A percentile compares a stretch with the other conserved stretches of the same genome.
Evolutionary conservation across 768 basidiomycete genomes (phyloP).

Genomic region (Collybia mongolica): DNA sequence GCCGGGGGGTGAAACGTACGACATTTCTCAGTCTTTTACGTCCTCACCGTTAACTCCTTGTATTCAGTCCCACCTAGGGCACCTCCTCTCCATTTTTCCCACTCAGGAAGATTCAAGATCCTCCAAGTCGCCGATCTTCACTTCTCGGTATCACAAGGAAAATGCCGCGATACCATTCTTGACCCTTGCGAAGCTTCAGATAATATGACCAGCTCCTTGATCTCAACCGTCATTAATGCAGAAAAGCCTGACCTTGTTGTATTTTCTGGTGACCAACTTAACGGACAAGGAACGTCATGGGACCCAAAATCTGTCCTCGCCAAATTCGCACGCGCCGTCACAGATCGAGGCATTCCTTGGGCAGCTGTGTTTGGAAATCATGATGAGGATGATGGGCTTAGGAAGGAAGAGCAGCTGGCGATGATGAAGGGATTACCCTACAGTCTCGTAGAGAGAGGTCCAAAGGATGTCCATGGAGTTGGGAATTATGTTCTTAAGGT

Average conservation of each 20-base stretch:
- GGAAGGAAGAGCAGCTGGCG: slow-evolving; percentile 63
- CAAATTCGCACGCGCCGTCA: slow-evolving; percentile 81
- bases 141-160: slow-evolving; percentile 78
- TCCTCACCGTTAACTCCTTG: slow-evolving; percentile 4
- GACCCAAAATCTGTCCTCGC: slow-evolving; percentile 85
- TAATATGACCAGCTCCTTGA: slow-evolving; percentile 71
- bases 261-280: slow-evolving; percentile 91
- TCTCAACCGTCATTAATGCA: slow-evolving; percentile 66
- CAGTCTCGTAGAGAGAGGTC: slow-evolving; percentile 78
- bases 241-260: slow-evolving; percentile 92
- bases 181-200: slow-evolving; percentile 66
- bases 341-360: slow-evolving; percentile 82
- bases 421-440: slow-evolving; percentile 83
- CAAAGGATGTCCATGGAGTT: slow-evolving; percentile 81
- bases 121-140: slow-evolving; percentile 93
- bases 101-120: slow-evolving; percentile 83
- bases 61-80: slow-evolving; percentile 63
- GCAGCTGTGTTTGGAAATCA: slow-evolving; percentile 94
- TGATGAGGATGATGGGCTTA: slow-evolving; percentile 71
- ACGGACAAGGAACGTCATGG: slow-evolving; percentile 90
- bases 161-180: slow-evolving; percentile 72
- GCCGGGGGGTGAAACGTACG: slow-evolving; percentile 75
- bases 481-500: slow-evolving; percentile 93
- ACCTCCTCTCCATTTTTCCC: slow-evolving; percentile 79
- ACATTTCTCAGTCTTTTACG: slow-evolving; percentile 4